Evolutionary conservation across 2,329 filamentous ascomycete species (phyloP).

Genomic region (Alternaria sp.): DNA sequence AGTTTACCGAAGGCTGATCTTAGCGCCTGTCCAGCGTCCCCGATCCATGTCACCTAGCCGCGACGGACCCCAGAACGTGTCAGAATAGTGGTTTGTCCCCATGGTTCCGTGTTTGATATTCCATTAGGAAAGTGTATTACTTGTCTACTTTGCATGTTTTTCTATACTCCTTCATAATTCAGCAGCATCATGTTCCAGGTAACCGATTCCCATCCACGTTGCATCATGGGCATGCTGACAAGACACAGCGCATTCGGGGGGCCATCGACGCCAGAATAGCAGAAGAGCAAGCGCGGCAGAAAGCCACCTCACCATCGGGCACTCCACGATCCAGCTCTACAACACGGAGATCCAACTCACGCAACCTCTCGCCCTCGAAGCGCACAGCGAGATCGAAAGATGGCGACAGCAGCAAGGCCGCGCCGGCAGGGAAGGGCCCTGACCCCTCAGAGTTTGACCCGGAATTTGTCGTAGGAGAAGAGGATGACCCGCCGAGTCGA

Average conservation of each 20-base stretch:
- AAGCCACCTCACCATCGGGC: conserved; percentile 53
- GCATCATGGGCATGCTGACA: conserved; percentile 26
- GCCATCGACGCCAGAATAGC: conserved; percentile 87
- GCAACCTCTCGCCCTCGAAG: conserved; percentile 48
- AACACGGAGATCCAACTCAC: conserved; percentile 55
- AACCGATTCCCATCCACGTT: conserved; percentile 12
- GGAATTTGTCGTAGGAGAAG: conserved; percentile 85
- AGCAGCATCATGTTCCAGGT: conserved; percentile 45
- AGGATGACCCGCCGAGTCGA: conserved; percentile 70
- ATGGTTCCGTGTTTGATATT: neutral
- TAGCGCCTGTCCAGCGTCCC: conserved; percentile 1
- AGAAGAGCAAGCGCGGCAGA: conserved; percentile 86
- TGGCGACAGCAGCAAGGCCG: conserved; percentile 42
- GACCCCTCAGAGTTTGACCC: conserved; percentile 89
- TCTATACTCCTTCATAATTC: conserved; percentile 17
- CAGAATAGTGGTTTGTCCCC: conserved; percentile 7
- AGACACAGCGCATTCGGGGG: conserved; percentile 74
- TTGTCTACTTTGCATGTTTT: conserved; percentile 12
- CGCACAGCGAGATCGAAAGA: conserved; percentile 39
- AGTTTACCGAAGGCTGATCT: conserved; percentile 18
- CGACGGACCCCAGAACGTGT: conserved; percentile 14
- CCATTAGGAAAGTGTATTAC: neutral
- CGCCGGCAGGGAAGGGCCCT: conserved; percentile 63
- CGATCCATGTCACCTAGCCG: conserved; percentile 5
- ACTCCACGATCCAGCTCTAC: conserved; percentile 54